Base-by-base conservation (phyloP, 176 grass and related monocot genomes). In the Eremochloa ophiuroides region DNA sequence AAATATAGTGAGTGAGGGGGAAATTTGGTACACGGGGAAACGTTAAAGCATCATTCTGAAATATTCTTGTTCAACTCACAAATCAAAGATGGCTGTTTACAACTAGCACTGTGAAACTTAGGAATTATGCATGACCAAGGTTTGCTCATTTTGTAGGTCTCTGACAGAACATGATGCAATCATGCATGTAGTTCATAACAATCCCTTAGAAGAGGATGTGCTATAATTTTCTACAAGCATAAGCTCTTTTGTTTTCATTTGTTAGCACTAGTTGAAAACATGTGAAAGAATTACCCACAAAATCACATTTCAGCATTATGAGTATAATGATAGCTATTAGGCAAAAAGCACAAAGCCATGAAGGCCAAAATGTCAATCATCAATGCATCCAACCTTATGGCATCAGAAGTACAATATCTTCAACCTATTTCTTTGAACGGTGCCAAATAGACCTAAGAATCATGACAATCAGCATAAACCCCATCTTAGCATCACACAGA, bases 391-490 rank as follows among this genome's bases (percentile, higher is more conserved):
- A 40, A 22, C 20, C 20, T 14, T 42, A 71, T 71, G 25, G 43
- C 69, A 72, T 48, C 8, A 4, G 16, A 20, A 30, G 6, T 47
- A 48, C 26, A 30, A 29, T 31, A 35, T 70, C 9, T 69, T 69
- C 18, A 60, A 61, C 74, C 50, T 69, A 77, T 22, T 65, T 65
- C 23, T 50, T 27, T 77, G 4, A 69, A 84, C 30, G 7, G 59
- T 41, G 9, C 9, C 51, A 77, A 60, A 66, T 26, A 77, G 27
- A 77, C 51, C 14, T 67, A 84, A 25, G 20, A 69, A 84, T 69
- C n/a, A 38, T 77, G 25, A 62, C 3, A 78, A 85, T 71, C 39
- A 85, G 58, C 41, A 81, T 12, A 66, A 66, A 74, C 38, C 43
- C 44, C 6, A 59, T 42, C 38, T 60, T 84, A 70, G 27, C 62